phyloP scores from a whole-genome alignment of 108 stramenopile genomes.

The Nitzschia sp. region DNA sequence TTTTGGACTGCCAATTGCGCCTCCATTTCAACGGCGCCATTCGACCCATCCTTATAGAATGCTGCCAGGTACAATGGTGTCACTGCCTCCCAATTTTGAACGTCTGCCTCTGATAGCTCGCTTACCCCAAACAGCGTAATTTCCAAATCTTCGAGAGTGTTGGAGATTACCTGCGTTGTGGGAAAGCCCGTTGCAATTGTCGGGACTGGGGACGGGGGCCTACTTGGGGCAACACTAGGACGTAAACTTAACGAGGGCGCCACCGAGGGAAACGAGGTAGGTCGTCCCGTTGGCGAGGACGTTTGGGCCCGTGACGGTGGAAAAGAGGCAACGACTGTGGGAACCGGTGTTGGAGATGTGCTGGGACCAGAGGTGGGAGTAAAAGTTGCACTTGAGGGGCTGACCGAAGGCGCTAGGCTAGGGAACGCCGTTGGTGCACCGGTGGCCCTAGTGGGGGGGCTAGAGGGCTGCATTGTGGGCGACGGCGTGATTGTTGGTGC shows the following conservation, averaged over 20 bases:
- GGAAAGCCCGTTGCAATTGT: neutral
- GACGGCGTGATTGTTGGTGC: neutral
- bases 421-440: neutral
- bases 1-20: neutral
- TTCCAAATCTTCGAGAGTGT: neutral
- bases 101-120: neutral
- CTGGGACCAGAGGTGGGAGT: neutral
- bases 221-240: neutral
- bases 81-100: neutral
- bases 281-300: neutral
- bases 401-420: neutral
- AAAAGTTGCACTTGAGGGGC: neutral
- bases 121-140: slow-evolving; percentile 9
- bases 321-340: neutral
- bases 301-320: neutral
- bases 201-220: neutral
- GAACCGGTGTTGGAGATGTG: neutral
- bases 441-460: neutral
- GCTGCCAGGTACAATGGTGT: slow-evolving; percentile 1
- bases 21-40: slow-evolving; percentile 2
- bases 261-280: neutral
- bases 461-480: neutral
- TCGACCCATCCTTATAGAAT: neutral
- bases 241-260: neutral
- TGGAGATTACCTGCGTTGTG: neutral